phyloP scores from a whole-genome alignment of 2,329 filamentous ascomycete species.

The Catunica adiposa region DNA sequence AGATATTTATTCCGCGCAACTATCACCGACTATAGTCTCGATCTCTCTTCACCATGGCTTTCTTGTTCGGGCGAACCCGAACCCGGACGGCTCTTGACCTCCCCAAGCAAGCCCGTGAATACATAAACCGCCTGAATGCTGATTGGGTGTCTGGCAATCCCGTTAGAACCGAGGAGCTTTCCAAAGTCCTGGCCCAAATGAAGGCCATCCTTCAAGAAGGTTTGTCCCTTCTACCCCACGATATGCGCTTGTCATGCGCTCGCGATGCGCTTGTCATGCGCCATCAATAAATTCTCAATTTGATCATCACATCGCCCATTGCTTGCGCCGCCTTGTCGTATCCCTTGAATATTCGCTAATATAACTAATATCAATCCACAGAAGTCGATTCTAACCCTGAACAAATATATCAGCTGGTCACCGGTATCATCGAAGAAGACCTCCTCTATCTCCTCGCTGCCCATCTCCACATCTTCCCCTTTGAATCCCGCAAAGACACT shows the following conservation, averaged over 20 bases:
- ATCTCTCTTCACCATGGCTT: constrained; percentile 27
- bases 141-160: constrained; percentile 15
- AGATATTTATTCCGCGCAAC: background rate
- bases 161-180: constrained; percentile 64
- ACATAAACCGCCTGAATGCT: constrained; percentile 16
- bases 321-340: no score
- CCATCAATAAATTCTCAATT: no score
- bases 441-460: constrained; percentile 70
- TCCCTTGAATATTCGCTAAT: background rate
- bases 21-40: background rate
- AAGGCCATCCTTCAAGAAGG: constrained; percentile 86
- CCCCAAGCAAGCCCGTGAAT: constrained; percentile 31
- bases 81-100: constrained; percentile 36
- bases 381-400: constrained; percentile 77
- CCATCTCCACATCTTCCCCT: constrained; percentile 71
- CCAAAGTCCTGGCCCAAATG: constrained; percentile 75
- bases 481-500: constrained; percentile 90
- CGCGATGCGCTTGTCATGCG: background rate
- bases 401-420: constrained; percentile 72
- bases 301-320: no score
- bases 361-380: constrained; percentile 21
- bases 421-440: constrained; percentile 74
- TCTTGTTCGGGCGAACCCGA: constrained; percentile 37
- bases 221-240: constrained; percentile 27
- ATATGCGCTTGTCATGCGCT: background rate